Evolutionary conservation across 2,329 filamentous ascomycete genomes (phyloP), one percentile per base, ranked within the genome.

Genomic region (Plectosphaerella sp.): DNA sequence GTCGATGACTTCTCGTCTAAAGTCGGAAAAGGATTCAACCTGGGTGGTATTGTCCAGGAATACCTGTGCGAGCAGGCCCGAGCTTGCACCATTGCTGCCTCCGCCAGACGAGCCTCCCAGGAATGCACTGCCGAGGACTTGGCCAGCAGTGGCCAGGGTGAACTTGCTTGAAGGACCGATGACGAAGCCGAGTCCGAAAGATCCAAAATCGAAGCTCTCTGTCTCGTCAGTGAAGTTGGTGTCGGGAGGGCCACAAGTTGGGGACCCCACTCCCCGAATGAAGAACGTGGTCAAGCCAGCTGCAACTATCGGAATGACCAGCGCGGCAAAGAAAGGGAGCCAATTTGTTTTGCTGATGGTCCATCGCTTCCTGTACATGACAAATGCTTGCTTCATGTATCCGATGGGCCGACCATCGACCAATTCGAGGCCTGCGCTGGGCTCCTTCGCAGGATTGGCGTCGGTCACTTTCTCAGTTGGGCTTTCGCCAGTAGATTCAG

Each of bases 281-380:
- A 93, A 93, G 3, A 95, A 74, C 4, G 87, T 89, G 0, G 91
- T 89, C 14, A 96, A 72, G 0, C 87, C 90, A 16, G 90, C 88
- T 1, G 90, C 88, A 52, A 91, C 75, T 49, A 97, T 80, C 0
- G 92, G 92, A 12, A 96, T 82, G 1, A 91, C 58, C 36, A 96
- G 76, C 1, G 90, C 91, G 3, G 84, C 83, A 8, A 86, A 63
- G 52, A 91, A 91, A 0, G 91, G 88, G 45, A 93, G 75, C 68
- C 84, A 88, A 63, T 93, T 96, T 37, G 87, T 79, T 60, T 87
- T 86, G 48, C 95, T 75, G 36, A 97, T 87, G 0, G 84, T 91
- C 52, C 83, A 72, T 24, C 92, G 81, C 67, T 97, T 97, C 51
- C 76, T 72, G 66, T 95, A 90, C 8, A 97, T 72, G 2, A 96